These are phyloP conservation scores for Vitis hybrid DNA, from an alignment of 177 flowering plant genomes.

Conservation along the genomic window DNA sequence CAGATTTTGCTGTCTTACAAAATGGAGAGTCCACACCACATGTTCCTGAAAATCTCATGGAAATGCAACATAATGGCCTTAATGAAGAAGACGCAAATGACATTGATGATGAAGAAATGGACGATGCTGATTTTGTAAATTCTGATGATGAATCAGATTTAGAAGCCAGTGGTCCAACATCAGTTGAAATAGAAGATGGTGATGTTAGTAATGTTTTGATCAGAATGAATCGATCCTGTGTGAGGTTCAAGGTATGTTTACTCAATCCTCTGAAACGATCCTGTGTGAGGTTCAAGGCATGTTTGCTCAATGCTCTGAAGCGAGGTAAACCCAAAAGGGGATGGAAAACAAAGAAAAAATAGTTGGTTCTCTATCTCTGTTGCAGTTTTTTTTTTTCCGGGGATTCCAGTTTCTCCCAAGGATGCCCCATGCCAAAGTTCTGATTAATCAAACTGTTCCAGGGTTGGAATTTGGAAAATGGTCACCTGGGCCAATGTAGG, in stretches of 20 bases:
- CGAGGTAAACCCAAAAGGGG: neutral
- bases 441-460: neutral
- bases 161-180: constrained; percentile 22
- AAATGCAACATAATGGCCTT: constrained; percentile 27
- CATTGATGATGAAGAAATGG: constrained; percentile 49
- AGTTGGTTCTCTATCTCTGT: too few species aligned
- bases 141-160: constrained; percentile 55
- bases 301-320: neutral
- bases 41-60: constrained; percentile 27
- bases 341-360: neutral
- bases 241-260: neutral
- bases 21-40: constrained; percentile 34
- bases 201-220: constrained; percentile 50
- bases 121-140: constrained; percentile 43
- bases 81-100: constrained; percentile 42
- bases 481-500: neutral
- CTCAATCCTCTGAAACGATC: neutral
- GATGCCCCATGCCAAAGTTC: neutral
- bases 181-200: constrained; percentile 27
- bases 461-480: neutral
- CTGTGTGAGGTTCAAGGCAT: constrained; percentile 63
- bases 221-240: constrained; percentile 41
- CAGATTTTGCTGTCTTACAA: constrained; percentile 47
- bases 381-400: too few species aligned
- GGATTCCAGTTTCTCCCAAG: too few species aligned